Evolutionary conservation across 192 early-diverging fungal species (phyloP), one percentile per base, ranked within the genome.

Genomic region (Coemansia sp.): DNA sequence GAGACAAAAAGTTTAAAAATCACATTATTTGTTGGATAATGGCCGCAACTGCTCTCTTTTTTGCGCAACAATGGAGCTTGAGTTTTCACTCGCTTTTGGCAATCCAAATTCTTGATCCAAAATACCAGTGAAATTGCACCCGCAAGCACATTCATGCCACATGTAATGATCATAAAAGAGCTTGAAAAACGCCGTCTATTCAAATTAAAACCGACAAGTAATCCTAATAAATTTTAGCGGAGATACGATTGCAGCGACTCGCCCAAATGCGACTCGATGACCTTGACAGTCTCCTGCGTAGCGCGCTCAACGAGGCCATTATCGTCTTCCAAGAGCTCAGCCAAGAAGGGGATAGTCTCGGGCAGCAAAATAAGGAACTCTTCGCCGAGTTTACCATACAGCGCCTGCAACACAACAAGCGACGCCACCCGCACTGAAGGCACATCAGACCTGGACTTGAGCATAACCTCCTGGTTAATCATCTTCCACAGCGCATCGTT

Each of bases 281-380:
- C 78, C 57, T 87, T 85, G 73, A 88, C 89, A 36, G 95, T 85
- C 68, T 95, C 89, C 59, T 92, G 90, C 12, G 90, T 90, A 28
- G 86, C 82, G 26, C 84, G 84, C 75, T 96, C 93, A 3, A 99
- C 94, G 50, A 89, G 85, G 37, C 81, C 74, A 62, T 96, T 92
- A 41, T 93, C 91, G 67, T 98, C 93, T 76, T 99, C 97, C 90
- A 96, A 89, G 28, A 97, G 73, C 77, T 99, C 97, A 2, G 94
- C 93, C 71, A 99, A 72, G 70, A 91, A 91, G 6, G 97, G 94
- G 50, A 99, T 92, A 38, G 93, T 97, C 75, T 97, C 95, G 11
- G 95, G 93, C 75, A 99, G 84, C 62, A 94, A 79, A 26, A 93
- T 84, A 36, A 97, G 81, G 81, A 92, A 94, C 70, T 95, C 95